These are phyloP conservation scores for Lathyrus tuberosus DNA, from an alignment of 306 rosid genomes.

Conservation along the genomic window DNA sequence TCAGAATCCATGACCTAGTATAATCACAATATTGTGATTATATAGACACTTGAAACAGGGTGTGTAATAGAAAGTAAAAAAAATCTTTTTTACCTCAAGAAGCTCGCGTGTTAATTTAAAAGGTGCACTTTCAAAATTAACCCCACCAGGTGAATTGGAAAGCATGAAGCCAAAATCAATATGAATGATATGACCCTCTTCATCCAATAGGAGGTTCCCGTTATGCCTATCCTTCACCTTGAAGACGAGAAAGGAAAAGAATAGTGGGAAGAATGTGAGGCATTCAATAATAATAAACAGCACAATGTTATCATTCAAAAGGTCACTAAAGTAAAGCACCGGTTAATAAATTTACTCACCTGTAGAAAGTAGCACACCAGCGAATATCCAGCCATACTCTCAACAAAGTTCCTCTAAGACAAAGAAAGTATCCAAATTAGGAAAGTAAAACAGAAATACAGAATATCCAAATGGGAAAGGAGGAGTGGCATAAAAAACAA, in stretches of 20 bases:
- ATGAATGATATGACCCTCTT: conserved; percentile 98
- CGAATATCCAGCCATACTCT: conserved; percentile 99
- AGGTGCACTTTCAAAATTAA: conserved; percentile 99
- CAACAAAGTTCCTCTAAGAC: conserved; percentile 95
- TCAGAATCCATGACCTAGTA: conserved; percentile 99
- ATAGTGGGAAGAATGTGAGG: conserved; percentile 33
- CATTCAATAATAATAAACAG: conserved; percentile 33
- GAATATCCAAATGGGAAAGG: conserved; percentile 5
- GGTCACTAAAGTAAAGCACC: conserved; percentile 33
- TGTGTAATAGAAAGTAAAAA: conserved; percentile 25
- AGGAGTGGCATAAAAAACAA: conserved; percentile 3
- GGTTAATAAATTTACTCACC: conserved; percentile 51
- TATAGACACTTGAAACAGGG: conserved; percentile 19
- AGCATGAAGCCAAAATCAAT: conserved; percentile 99
- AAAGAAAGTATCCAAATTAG: conserved; percentile 37
- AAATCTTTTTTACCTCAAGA: conserved; percentile 71
- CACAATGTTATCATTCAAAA: conserved; percentile 14
- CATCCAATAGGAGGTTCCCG: conserved; percentile 94
- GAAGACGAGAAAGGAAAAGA: conserved; percentile 33
- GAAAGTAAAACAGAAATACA: conserved; percentile 25
- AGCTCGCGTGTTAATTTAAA: conserved; percentile 96
- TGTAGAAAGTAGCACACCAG: conserved; percentile 96
- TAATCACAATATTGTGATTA: conserved; percentile 32
- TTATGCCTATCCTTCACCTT: conserved; percentile 97
- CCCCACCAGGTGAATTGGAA: conserved; percentile 99